Evolutionary conservation across 2,329 filamentous ascomycete species (phyloP).

Genomic region (Botrytis fragariae): DNA sequence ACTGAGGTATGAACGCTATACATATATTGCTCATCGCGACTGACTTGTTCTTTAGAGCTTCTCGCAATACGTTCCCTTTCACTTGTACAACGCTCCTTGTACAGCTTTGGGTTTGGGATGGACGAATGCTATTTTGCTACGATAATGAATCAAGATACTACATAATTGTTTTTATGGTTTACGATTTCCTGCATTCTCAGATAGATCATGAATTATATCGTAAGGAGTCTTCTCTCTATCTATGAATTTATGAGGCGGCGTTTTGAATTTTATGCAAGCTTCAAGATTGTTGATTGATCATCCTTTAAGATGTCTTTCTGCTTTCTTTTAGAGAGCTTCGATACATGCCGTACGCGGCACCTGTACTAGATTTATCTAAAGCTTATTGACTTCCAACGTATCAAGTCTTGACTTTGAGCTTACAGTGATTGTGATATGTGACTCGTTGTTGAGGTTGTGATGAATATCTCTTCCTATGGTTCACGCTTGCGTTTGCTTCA

Average conservation of each 20-base stretch:
- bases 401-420: neutral
- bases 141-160: slow-evolving; percentile 7
- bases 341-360: neutral
- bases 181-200: neutral
- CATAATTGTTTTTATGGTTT: neutral
- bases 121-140: slow-evolving; percentile 1
- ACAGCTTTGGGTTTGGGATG: neutral
- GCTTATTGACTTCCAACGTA: neutral
- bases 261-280: slow-evolving; percentile 4
- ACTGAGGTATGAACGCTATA: neutral
- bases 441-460: neutral
- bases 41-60: neutral
- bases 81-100: neutral
- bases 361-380: neutral
- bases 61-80: neutral
- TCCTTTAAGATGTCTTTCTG: neutral
- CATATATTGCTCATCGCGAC: neutral
- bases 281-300: neutral
- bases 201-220: neutral
- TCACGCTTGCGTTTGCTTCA: too few relatives aligned
- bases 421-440: neutral
- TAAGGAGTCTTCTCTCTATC: neutral
- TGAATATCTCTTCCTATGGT: neutral
- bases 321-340: neutral
- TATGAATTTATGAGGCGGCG: neutral